phyloP scores from a whole-genome alignment of 305 asterid genomes.

The Fraxinus albicans region DNA sequence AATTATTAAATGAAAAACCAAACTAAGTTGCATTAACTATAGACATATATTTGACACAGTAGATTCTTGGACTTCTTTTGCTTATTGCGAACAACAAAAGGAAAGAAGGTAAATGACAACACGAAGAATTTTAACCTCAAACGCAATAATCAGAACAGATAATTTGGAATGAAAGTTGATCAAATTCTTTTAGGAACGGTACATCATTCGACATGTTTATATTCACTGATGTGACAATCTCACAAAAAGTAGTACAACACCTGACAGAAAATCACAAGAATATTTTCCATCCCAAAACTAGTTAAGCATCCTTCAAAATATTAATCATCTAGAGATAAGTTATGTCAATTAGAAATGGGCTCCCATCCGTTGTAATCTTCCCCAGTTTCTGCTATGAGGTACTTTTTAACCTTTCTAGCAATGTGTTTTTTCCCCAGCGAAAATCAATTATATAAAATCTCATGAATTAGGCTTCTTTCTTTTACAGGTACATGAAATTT shows the following conservation, averaged over 20 bases:
- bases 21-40: neutral
- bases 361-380: neutral
- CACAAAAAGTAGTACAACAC: neutral
- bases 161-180: slow-evolving; percentile 1
- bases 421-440: neutral
- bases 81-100: slow-evolving; percentile 5
- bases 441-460: neutral
- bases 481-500: neutral
- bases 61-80: neutral
- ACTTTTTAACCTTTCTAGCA: neutral
- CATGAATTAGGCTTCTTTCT: neutral
- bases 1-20: neutral
- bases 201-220: slow-evolving; percentile 1
- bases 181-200: neutral
- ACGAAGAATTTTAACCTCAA: neutral
- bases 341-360: neutral
- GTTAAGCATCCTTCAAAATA: neutral
- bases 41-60: neutral
- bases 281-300: neutral
- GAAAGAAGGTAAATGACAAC: slow-evolving; percentile 3
- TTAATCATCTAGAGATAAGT: neutral
- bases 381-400: slow-evolving; percentile 7
- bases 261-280: neutral
- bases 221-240: neutral
- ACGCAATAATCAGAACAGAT: neutral